Conservation (phyloP, 495 filamentous ascomycete species). For the Aspergillus haitiensis region DNA sequence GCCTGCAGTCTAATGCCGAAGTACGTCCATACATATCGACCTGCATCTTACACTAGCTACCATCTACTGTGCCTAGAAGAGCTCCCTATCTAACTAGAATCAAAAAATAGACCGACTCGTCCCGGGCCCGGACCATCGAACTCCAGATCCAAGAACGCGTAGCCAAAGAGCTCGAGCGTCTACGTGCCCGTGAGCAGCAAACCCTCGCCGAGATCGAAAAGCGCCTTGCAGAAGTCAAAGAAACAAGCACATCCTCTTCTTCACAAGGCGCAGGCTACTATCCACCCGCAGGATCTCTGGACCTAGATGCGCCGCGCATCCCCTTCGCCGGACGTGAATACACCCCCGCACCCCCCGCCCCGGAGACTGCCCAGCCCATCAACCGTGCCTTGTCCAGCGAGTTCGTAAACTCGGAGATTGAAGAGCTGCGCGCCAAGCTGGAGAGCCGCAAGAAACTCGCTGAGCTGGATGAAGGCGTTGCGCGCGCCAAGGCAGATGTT, state of each 20-base stretch:
- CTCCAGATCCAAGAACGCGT: constrained; percentile 88
- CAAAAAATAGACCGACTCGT: constrained; percentile 71
- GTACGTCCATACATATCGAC: constrained; percentile 48
- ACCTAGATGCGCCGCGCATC: constrained; percentile 50
- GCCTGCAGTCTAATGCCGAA: constrained; percentile 80
- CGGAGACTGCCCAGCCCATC: constrained; percentile 24
- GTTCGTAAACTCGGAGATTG: constrained; percentile 65
- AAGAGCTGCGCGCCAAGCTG: constrained; percentile 70
- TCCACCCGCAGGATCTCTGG: constrained; percentile 41
- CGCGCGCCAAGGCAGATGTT: constrained; percentile 73
- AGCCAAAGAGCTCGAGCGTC: constrained; percentile 73
- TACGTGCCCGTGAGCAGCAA: constrained; percentile 62
- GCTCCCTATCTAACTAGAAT: constrained; percentile 6
- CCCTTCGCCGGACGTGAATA: constrained; percentile 48
- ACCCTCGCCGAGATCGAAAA: constrained; percentile 58
- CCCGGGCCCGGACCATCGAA: constrained; percentile 79
- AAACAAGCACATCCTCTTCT: constrained; percentile 31
- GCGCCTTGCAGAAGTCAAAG: constrained; percentile 48
- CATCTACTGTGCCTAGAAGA: constrained; percentile 5
- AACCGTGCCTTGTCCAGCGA: constrained; percentile 52
- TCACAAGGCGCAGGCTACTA: constrained; percentile 38
- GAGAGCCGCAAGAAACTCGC: constrained; percentile 71
- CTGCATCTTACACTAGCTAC: constrained; percentile 5
- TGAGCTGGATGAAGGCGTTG: constrained; percentile 62
- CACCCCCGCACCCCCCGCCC: constrained; percentile 30